These are phyloP conservation scores for Daldinia grandis DNA, from an alignment of 495 filamentous ascomycete species.

Conservation along the genomic window DNA sequence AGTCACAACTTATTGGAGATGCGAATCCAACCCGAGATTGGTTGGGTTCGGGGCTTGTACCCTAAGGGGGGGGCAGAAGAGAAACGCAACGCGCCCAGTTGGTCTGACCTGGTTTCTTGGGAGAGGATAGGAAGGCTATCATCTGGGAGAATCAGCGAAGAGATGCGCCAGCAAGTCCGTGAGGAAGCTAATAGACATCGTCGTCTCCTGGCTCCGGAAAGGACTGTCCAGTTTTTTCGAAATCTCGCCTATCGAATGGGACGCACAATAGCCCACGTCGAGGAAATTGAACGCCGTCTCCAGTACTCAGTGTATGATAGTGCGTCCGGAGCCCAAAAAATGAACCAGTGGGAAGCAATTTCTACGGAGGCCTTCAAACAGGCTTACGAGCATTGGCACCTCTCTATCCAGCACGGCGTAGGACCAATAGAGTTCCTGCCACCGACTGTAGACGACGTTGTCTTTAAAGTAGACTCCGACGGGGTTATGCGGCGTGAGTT, in stretches of 20 bases:
- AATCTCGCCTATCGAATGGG: constrained; percentile 46
- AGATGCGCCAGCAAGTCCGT: not conserved
- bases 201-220: constrained; percentile 30
- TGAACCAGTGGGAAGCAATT: constrained; percentile 33
- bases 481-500: not conserved
- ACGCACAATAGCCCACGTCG: constrained; percentile 36
- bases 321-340: not conserved
- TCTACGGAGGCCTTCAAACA: constrained; percentile 11
- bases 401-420: constrained; percentile 26
- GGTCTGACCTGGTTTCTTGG: constrained; percentile 23
- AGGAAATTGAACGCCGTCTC: constrained; percentile 32
- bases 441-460: constrained; percentile 26
- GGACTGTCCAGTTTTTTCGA: constrained; percentile 43
- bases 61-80: not conserved
- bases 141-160: not conserved
- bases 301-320: constrained; percentile 12
- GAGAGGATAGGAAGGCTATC: not conserved
- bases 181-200: not conserved
- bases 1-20: not conserved
- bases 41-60: constrained; percentile 3
- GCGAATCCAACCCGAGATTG: constrained; percentile 5
- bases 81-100: constrained; percentile 19
- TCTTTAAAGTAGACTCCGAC: constrained; percentile 31
- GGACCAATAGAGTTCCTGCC: constrained; percentile 33
- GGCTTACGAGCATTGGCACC: constrained; percentile 29